Evolutionary conservation across 2,329 filamentous ascomycete genomes (phyloP).

Genomic region (Colletotrichum sp.): DNA sequence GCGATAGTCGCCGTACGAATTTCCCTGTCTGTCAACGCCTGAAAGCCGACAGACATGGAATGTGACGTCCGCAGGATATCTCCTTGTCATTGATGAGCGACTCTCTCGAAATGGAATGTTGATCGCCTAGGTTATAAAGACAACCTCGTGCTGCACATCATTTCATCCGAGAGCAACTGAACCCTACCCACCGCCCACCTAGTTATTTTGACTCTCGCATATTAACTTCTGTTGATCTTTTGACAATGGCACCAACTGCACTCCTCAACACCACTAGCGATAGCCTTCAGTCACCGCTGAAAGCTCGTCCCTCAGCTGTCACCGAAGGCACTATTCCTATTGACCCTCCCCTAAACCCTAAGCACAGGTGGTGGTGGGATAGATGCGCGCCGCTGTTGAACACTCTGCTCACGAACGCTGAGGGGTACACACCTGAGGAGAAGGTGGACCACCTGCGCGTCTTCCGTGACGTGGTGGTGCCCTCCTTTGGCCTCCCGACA

Average conservation of each 20-base stretch:
- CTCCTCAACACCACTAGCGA: not conserved
- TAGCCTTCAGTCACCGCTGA: not conserved
- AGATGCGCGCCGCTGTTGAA: slow-evolving; percentile 2
- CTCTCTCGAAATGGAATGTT: not conserved
- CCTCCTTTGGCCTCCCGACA: slow-evolving; percentile 6
- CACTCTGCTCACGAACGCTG: slow-evolving; percentile 2
- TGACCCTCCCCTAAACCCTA: not conserved
- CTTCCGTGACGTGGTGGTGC: slow-evolving; percentile 15
- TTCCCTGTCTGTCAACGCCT: not conserved
- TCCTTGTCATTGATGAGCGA: not conserved
- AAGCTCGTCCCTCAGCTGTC: not conserved
- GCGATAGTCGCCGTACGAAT: not conserved
- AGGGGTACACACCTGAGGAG: slow-evolving; percentile 2
- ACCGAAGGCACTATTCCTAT: not conserved
- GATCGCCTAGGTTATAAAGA: not conserved
- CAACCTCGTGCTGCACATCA: not conserved
- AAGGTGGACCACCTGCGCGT: slow-evolving; percentile 16
- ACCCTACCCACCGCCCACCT: not conserved
- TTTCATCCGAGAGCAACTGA: not conserved
- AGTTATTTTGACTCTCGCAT: not conserved
- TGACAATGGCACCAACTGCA: not conserved
- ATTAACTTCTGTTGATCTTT: not conserved
- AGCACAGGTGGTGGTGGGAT: slow-evolving; percentile 12
- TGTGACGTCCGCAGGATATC: not conserved
- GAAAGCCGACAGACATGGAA: not conserved